Conservation (phyloP, 106 monocot genomes). For the Amphibolis antarctica region DNA sequence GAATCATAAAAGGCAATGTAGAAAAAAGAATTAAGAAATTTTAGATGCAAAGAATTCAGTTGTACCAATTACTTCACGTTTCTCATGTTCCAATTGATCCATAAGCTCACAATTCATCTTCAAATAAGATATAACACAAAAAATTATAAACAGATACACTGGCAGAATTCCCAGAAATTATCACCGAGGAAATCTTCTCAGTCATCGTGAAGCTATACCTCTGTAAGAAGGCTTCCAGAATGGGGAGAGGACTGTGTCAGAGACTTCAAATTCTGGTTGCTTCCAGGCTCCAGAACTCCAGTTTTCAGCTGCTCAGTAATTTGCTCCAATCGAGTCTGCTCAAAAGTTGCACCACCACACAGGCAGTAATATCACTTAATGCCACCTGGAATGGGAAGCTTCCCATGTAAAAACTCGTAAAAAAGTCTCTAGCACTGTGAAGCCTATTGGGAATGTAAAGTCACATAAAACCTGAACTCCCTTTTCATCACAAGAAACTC, state of each 20-base stretch:
- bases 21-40: not conserved
- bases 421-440: slow-evolving; percentile 8
- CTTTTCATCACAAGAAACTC: slow-evolving; percentile 7
- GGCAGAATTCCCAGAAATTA: not conserved
- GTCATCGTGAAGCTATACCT: slow-evolving; percentile 28
- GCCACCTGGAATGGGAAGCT: slow-evolving; percentile 74
- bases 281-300: slow-evolving; percentile 37
- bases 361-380: slow-evolving; percentile 91
- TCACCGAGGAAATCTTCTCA: not conserved
- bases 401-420: slow-evolving; percentile 44
- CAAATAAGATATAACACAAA: not conserved
- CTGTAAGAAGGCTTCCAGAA: slow-evolving; percentile 11
- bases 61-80: slow-evolving; percentile 70
- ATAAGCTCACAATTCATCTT: slow-evolving; percentile 29
- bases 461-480: not conserved
- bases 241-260: slow-evolving; percentile 15
- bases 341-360: slow-evolving; percentile 50
- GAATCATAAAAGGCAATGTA: not conserved
- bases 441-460: slow-evolving; percentile 3
- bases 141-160: not conserved
- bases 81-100: slow-evolving; percentile 69
- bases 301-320: slow-evolving; percentile 63
- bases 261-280: slow-evolving; percentile 36
- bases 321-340: slow-evolving; percentile 94
- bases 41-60: not conserved